Base-by-base conservation (phyloP, 2,329 filamentous ascomycete genomes). In the Ophiostoma piceae region DNA sequence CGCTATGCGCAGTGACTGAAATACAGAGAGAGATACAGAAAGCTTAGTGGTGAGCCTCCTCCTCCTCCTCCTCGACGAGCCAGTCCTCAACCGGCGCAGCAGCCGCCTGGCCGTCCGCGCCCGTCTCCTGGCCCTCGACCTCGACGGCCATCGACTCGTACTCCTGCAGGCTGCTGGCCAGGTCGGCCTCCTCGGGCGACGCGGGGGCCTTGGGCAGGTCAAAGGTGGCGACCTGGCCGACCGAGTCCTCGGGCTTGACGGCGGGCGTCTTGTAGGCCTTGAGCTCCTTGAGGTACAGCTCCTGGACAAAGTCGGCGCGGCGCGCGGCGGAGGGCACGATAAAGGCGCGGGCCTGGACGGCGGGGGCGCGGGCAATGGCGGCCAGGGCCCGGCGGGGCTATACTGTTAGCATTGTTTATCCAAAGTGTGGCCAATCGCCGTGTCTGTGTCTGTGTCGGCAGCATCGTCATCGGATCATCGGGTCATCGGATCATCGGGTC, bases 121-220 rank as follows among this genome's bases (percentile, higher is more conserved):
- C 85, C 72, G 85, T 84, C 75, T 91, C 87, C 81, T 92, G 88
- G 75, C 94, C 94, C 85, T 98, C 94, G 74, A 98, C 90, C 83
- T 99, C 95, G 75, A 97, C 94, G 76, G 90, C 87, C 86, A 96
- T 92, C 79, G 83, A 87, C 87, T 98, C 94, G 87, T 99, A 99
- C 79, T 92, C 90, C 84, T 95, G 90, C 80, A 99, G 84, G 81
- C 92, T 94, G 81, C 87, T 90, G 79, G 94, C 92, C 74, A 99
- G 91, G 82, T 97, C 92, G 82, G 90, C 83, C 87, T 98, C 94
- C 83, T 98, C 95, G 79, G 95, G 95, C 47, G 93, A 96, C 79
- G 86, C 82, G 78, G 95, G 94, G 71, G 93, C 82, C 81, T 91
- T 88, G 77, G 95, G 95, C 74, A 90, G 79, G 78, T 79, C 79